phyloP scores from a whole-genome alignment of 164 flowering plant genomes.

The Magnolia officinalis region DNA sequence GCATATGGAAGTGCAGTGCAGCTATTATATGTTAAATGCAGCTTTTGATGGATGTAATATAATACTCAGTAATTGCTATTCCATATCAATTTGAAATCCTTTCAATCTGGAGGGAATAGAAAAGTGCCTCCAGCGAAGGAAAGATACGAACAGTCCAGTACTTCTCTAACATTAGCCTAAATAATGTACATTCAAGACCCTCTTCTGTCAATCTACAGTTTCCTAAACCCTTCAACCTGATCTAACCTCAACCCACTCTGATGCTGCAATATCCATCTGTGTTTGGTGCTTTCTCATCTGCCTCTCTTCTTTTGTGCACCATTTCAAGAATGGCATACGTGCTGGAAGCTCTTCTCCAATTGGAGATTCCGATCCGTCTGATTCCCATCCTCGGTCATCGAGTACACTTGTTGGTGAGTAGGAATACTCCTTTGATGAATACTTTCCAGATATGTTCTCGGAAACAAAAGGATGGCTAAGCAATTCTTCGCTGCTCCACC shows the following conservation, averaged over 20 bases:
- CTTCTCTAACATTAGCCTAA: not conserved
- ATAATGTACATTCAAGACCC: constrained; percentile 18
- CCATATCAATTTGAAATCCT: too few species aligned
- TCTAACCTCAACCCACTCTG: constrained; percentile 47
- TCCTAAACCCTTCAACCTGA: constrained; percentile 17
- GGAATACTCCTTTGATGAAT: not conserved
- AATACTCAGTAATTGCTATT: too few species aligned
- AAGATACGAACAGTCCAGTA: too few species aligned
- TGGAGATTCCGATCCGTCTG: constrained; percentile 15
- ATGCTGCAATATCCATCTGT: constrained; percentile 16
- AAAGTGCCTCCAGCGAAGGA: too few species aligned
- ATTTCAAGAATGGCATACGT: constrained; percentile 20
- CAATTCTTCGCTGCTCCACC: constrained; percentile 37
- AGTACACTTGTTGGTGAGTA: constrained; percentile 39
- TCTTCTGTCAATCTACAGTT: constrained; percentile 7
- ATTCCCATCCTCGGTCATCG: constrained; percentile 23
- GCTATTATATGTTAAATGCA: too few species aligned
- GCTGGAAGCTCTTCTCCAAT: constrained; percentile 3
- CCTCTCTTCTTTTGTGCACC: not conserved
- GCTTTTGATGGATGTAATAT: too few species aligned
- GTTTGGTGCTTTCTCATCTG: constrained; percentile 5
- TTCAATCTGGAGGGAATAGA: too few species aligned
- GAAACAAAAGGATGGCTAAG: constrained; percentile 52
- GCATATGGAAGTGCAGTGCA: too few species aligned
- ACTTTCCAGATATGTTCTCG: not conserved